Evolutionary conservation across 1,284 basidiomycete species (phyloP).

Genomic region (Singerocomus inundabilis): DNA sequence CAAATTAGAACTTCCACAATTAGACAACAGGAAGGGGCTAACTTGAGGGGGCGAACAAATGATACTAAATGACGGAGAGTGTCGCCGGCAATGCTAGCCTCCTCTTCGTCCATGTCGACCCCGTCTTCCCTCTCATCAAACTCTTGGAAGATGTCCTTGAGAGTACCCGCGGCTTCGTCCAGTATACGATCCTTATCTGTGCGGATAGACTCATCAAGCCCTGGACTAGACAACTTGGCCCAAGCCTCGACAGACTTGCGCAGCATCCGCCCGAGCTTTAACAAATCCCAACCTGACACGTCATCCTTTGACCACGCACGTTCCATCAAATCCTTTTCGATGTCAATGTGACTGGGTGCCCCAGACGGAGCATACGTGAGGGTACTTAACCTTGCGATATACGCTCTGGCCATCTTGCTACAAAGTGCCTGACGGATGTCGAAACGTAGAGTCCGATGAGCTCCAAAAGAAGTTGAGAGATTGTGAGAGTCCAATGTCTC

Average conservation of each 20-base stretch:
- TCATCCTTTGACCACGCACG: slow-evolving; percentile 69
- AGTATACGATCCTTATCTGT: slow-evolving; percentile 54
- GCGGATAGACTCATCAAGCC: slow-evolving; percentile 21
- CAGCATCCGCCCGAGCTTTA: slow-evolving; percentile 53
- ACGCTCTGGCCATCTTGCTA: slow-evolving; percentile 61
- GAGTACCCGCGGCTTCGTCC: slow-evolving; percentile 61
- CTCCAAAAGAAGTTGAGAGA: slow-evolving; percentile 49
- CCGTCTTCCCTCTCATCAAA: slow-evolving; percentile 64
- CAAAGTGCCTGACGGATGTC: slow-evolving; percentile 60
- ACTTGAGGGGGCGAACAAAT: slow-evolving; percentile 57
- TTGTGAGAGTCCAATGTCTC: slow-evolving; percentile 26
- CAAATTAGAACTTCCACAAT: slow-evolving; percentile 7
- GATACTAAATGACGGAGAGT: slow-evolving; percentile 55
- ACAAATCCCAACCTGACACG: slow-evolving; percentile 59
- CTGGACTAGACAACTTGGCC: slow-evolving; percentile 41
- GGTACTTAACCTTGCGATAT: slow-evolving; percentile 54
- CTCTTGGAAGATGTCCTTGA: slow-evolving; percentile 71
- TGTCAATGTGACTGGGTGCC: slow-evolving; percentile 52
- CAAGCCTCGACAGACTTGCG: slow-evolving; percentile 55
- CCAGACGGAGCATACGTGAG: slow-evolving; percentile 57
- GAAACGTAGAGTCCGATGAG: slow-evolving; percentile 62
- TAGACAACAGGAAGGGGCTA: slow-evolving; percentile 24
- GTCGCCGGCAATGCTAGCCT: slow-evolving; percentile 59
- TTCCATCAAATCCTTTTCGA: slow-evolving; percentile 63
- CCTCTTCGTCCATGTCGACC: slow-evolving; percentile 61